These are phyloP conservation scores for Fusarium verticillioides DNA, from an alignment of 2,329 filamentous ascomycete genomes.

Conservation along the genomic window DNA sequence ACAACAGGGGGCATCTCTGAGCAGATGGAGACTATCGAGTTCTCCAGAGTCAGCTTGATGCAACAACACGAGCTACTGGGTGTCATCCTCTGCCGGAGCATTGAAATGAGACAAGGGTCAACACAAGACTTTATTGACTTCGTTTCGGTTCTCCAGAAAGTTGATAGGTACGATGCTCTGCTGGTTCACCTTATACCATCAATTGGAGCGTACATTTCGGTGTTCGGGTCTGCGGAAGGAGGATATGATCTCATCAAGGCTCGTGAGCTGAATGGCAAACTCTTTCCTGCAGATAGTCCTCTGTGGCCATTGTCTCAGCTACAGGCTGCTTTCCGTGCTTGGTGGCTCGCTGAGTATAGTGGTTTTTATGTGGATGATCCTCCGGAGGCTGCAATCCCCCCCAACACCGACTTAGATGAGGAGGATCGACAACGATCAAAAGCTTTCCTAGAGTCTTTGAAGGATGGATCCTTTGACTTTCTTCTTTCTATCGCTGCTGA, in stretches of 20 bases:
- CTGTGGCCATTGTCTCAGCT: constrained; percentile 80
- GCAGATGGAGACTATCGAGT: constrained; percentile 80
- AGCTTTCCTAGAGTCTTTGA: constrained; percentile 79
- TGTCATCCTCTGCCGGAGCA: constrained; percentile 80
- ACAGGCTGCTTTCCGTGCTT: constrained; percentile 80
- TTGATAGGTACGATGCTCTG: constrained; percentile 80
- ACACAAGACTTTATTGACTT: constrained; percentile 79
- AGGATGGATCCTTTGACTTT: constrained; percentile 93
- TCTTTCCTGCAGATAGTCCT: constrained; percentile 75
- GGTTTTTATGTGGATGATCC: constrained; percentile 85
- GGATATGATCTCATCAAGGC: constrained; percentile 74
- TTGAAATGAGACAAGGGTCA: constrained; percentile 78
- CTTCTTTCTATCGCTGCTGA: constrained; percentile 87
- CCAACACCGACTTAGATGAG: constrained; percentile 72
- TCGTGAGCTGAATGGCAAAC: constrained; percentile 73
- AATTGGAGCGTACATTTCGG: constrained; percentile 78
- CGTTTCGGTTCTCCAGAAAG: constrained; percentile 72
- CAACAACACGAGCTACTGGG: constrained; percentile 91
- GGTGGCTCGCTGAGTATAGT: constrained; percentile 95
- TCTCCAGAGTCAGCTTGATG: constrained; percentile 81
- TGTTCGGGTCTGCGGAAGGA: constrained; percentile 82
- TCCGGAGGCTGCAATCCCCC: constrained; percentile 64
- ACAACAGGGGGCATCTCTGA: constrained; percentile 62
- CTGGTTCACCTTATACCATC: constrained; percentile 85
- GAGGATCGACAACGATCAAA: constrained; percentile 79